Base-by-base conservation (phyloP, 208 protist species). In the Trypanosoma scelopori region DNA sequence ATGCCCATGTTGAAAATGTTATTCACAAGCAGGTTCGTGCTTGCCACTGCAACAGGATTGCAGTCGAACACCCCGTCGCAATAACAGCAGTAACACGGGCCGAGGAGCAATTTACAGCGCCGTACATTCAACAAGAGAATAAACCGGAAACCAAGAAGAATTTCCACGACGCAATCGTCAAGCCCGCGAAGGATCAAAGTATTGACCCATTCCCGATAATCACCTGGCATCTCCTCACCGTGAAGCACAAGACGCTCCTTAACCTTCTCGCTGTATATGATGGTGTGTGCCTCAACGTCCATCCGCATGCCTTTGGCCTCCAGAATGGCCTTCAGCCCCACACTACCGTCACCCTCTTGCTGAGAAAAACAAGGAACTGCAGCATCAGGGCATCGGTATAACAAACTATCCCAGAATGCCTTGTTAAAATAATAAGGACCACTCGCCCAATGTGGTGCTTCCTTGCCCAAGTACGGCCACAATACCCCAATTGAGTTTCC, bases 131-230 rank as follows among this genome's bases (percentile, higher is more conserved):
- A 58, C 30, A 94, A 53, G 1, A 91, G 70, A 2, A 94, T 56
- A 65, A 79, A 86, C 35, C 75, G 74, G 61, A 91, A 89, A 13
- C 67, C 55, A 3, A 73, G 48, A 35, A 89, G 62, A 12, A 91
- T 42, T 15, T 78, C 77, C 23, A 94, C 55, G 25, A 51, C 57
- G 62, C 84, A 91, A 58, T 82, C 55, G 28, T 76, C 41, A 12
- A 94, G 50, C 46, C 84, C 63, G 39, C 71, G 63, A 61, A 94
- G 73, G 41, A 90, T 69, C 7, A 94, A 65, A 16, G 73, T 90
- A 55, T 88, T 79, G 4, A 74, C 58, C 23, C 25, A 20, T 30
- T 12, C 43, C 67, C 20, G 22, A 56, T 60, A 28, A 60, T 52
- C 57, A 78, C 30, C 22, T 65, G 27, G 42, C 55, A 93, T 3